phyloP scores from a whole-genome alignment of 352 stramenopile genomes.

The Globisporangium iwayamae region DNA sequence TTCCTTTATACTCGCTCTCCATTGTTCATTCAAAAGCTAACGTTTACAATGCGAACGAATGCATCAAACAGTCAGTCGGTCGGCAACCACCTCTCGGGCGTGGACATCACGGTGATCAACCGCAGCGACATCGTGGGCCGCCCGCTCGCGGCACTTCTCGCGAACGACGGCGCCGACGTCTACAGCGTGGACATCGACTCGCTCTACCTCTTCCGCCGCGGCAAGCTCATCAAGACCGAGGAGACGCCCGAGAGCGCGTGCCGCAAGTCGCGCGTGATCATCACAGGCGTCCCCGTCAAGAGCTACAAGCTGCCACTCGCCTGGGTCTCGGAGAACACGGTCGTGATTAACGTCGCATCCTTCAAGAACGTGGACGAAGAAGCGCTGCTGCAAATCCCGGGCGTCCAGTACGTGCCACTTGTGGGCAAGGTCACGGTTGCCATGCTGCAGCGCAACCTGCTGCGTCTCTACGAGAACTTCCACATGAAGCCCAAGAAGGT shows the following conservation, averaged over 20 bases:
- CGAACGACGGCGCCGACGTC: constrained; percentile 93
- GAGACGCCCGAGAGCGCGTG: constrained; percentile 87
- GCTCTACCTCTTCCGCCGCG: constrained; percentile 93
- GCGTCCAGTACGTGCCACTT: constrained; percentile 93
- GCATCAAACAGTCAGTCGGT: constrained; percentile 24
- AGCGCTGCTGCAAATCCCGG: constrained; percentile 84
- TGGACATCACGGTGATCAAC: constrained; percentile 96
- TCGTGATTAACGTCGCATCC: constrained; percentile 95
- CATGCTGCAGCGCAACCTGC: constrained; percentile 95
- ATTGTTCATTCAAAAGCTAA: background rate
- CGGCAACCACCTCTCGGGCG: constrained; percentile 71
- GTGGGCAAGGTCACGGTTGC: constrained; percentile 97
- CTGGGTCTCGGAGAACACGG: constrained; percentile 89
- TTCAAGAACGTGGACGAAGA: constrained; percentile 96
- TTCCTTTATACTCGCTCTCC: background rate
- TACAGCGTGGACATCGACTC: constrained; percentile 96
- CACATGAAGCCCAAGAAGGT: constrained; percentile 88
- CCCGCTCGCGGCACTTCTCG: constrained; percentile 93
- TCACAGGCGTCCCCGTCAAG: constrained; percentile 93
- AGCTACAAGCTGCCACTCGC: constrained; percentile 92
- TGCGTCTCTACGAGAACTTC: constrained; percentile 96
- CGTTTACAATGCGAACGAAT: background rate
- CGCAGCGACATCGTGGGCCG: constrained; percentile 96
- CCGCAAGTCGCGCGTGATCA: constrained; percentile 89
- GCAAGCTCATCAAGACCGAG: constrained; percentile 83